phyloP scores from a whole-genome alignment of 352 stramenopile species.

The Aphanomyces stellatus region DNA sequence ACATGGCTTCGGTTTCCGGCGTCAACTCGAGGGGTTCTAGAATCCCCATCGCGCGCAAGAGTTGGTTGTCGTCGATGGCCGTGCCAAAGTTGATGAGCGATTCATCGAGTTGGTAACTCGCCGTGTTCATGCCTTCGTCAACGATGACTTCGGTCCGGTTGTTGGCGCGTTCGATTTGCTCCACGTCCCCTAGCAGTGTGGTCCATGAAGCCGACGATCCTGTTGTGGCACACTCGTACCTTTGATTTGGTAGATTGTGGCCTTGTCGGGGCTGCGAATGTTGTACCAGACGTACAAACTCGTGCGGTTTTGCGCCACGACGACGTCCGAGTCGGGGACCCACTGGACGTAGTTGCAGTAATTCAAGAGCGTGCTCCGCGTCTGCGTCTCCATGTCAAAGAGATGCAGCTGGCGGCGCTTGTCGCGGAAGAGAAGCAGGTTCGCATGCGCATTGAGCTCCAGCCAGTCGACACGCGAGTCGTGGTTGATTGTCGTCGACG shows the following conservation, averaged over 20 bases:
- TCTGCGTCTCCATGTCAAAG: constrained; percentile 86
- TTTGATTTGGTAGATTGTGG: constrained; percentile 92
- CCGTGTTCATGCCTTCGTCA: constrained; percentile 91
- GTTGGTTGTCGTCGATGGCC: constrained; percentile 88
- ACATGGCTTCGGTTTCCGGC: constrained; percentile 90
- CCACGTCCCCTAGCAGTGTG: constrained; percentile 65
- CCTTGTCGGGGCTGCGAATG: constrained; percentile 88
- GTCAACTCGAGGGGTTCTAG: constrained; percentile 87
- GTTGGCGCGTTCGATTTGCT: constrained; percentile 90
- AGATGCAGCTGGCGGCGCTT: constrained; percentile 86
- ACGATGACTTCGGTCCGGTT: constrained; percentile 92
- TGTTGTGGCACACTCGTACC: constrained; percentile 25
- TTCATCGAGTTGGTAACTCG: constrained; percentile 90
- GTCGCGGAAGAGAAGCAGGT: constrained; percentile 89
- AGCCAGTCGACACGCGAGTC: constrained; percentile 91
- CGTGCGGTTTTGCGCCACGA: constrained; percentile 89
- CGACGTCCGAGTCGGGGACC: constrained; percentile 93
- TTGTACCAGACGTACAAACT: constrained; percentile 96
- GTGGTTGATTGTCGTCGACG: constrained; percentile 85
- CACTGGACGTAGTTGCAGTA: constrained; percentile 96
- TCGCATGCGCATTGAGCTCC: constrained; percentile 88
- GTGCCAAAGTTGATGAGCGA: constrained; percentile 90
- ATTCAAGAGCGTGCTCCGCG: constrained; percentile 83
- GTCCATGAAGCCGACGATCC: neutral
- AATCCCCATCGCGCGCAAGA: constrained; percentile 89